A percentile compares a stretch with the other conserved stretches of the same genome.
These are phyloP conservation scores for Phyllosticta citriasiana DNA, from an alignment of 2,329 filamentous ascomycete genomes.

Conservation along the genomic window DNA sequence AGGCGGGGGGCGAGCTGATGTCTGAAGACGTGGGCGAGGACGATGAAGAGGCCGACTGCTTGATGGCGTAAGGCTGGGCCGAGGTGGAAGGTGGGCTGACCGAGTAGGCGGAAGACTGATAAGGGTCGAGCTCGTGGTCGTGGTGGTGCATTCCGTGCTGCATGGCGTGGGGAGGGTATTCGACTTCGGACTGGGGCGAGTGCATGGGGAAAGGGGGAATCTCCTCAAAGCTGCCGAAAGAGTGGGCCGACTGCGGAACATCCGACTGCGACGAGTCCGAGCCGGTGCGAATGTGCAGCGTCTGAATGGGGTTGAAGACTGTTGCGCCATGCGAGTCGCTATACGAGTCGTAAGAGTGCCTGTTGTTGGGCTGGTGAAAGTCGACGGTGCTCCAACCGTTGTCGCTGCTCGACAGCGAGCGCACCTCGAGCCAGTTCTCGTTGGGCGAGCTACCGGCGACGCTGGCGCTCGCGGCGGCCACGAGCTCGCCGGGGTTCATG, in stretches of 20 bases:
- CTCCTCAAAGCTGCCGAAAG: conserved; percentile 73
- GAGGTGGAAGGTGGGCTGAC: conserved; percentile 60
- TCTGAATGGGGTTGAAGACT: conserved; percentile 88
- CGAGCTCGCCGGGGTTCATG: conserved; percentile 40
- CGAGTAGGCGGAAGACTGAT: conserved; percentile 26
- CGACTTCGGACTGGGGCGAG: conserved; percentile 73
- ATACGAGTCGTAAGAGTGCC: conserved; percentile 59
- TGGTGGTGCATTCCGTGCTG: conserved; percentile 36
- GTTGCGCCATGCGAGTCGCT: conserved; percentile 45
- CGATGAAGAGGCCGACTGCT: conserved; percentile 48
- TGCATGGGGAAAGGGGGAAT: conserved; percentile 62
- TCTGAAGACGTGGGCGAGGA: conserved; percentile 48
- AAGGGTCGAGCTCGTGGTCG: conserved; percentile 17
- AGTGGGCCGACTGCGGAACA: conserved; percentile 47
- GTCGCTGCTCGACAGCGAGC: conserved; percentile 77
- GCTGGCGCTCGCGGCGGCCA: conserved; percentile 16
- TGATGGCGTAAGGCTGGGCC: conserved; percentile 60
- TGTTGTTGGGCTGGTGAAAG: conserved; percentile 34
- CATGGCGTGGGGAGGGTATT: conserved; percentile 39
- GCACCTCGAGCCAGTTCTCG: conserved; percentile 72
- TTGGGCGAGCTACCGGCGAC: conserved; percentile 36
- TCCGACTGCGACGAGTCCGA: conserved; percentile 65
- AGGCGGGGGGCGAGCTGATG: conserved; percentile 47
- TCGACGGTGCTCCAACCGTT: conserved; percentile 82
- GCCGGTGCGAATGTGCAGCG: conserved; percentile 71